phyloP scores from a whole-genome alignment of 768 basidiomycete species.

The Rhizopogon vesiculosus region DNA sequence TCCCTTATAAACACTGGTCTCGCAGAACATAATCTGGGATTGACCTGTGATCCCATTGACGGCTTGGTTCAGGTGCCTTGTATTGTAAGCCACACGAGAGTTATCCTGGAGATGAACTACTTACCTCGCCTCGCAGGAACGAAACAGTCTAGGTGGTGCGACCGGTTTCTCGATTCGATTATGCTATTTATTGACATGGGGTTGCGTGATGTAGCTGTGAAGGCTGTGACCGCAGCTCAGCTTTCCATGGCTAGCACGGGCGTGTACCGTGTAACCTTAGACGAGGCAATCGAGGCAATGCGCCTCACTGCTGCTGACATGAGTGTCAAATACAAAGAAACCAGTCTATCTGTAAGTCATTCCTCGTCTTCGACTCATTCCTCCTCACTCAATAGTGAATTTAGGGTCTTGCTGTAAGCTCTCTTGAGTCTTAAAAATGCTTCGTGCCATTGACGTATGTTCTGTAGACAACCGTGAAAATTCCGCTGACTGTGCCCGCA shows the following conservation, averaged over 20 bases:
- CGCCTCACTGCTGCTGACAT: constrained; percentile 89
- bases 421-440: not conserved
- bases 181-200: not conserved
- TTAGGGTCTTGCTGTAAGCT: constrained; percentile 57
- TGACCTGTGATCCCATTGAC: constrained; percentile 94
- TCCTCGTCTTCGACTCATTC: not conserved
- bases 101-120: not conserved
- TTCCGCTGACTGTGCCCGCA: constrained; percentile 81
- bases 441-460: constrained; percentile 8
- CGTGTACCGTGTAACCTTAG: constrained; percentile 80
- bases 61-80: constrained; percentile 95
- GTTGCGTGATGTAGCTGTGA: constrained; percentile 57
- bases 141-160: constrained; percentile 81
- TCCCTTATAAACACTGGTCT: constrained; percentile 2
- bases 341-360: constrained; percentile 74
- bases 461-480: constrained; percentile 66
- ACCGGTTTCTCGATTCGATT: not conserved
- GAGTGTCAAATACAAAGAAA: constrained; percentile 95
- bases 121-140: constrained; percentile 43
- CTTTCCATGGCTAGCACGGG: constrained; percentile 91
- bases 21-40: constrained; percentile 76
- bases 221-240: constrained; percentile 91
- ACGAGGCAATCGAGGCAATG: constrained; percentile 97
- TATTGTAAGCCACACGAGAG: constrained; percentile 55
- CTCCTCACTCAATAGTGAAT: not conserved